Base-by-base conservation (phyloP, 768 basidiomycete genomes). In the Trametes coccinea region DNA sequence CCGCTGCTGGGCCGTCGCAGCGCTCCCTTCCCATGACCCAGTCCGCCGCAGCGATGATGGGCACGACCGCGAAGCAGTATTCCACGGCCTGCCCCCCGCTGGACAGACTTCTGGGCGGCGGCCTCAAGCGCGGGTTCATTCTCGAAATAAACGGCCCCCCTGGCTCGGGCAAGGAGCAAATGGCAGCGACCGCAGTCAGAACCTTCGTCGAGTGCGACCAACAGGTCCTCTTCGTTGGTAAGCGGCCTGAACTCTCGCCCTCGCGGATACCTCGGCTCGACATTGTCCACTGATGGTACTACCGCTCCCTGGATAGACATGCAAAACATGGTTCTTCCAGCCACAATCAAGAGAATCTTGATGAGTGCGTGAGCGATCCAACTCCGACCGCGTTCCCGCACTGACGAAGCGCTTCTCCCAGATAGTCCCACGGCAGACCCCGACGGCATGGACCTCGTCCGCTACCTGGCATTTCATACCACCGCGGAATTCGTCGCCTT, bases 131-230 rank as follows among this genome's bases (percentile, higher is more conserved):
- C 59, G 87, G 88, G 7, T 78, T 82, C 63, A 78, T 90, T 62
- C 77, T 92, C 17, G 90, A 92, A 74, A 75, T 92, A 66, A 88
- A 88, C 33, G 90, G 90, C 0, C 87, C 89, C 47, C 90, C 90
- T 0, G 90, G 90, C 50, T 80, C 82, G 41, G 81, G 83, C 9
- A 92, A 89, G 64, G 87, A 87, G 60, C 69, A 67, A 11, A 64
- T 90, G 7, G 82, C 82, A 8, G 72, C 80, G 13, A 77, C 80
- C 53, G 78, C 89, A 47, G 78, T 80, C 13, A 70, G 73, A 37
- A 77, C 73, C 3, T 84, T 87, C 57, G 73, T 82, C 2, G 74
- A 82, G 60, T 71, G 75, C 3, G 76, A 76, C 0, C 78, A 84
- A 49, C 79, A 80, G n/a, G 79, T 87, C 5, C 71, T 92, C 22